Percentiles rank a stretch among this genome's conserved stretches.
These are phyloP conservation scores for Dichotomocladium elegans DNA, from an alignment of 371 early-diverging fungal species.

Conservation along the genomic window DNA sequence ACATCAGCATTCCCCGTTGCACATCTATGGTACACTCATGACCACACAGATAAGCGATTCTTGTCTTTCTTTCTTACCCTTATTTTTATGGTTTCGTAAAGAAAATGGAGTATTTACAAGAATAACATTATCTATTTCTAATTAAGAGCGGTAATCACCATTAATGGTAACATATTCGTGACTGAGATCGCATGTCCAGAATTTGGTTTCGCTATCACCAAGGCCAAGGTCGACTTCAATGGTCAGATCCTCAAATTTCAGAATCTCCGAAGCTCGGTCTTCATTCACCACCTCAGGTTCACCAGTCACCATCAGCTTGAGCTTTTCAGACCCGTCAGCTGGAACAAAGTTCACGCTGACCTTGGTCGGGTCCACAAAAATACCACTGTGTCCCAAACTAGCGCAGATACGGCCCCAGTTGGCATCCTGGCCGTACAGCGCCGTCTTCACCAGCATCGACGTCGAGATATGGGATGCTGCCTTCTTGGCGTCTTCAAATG, in stretches of 20 bases:
- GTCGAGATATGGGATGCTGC: slow-evolving; percentile 87
- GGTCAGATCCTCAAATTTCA: slow-evolving; percentile 79
- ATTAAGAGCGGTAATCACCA: slow-evolving; percentile 81
- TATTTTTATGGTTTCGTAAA: background rate
- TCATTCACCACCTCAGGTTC: slow-evolving; percentile 84
- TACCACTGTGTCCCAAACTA: slow-evolving; percentile 53
- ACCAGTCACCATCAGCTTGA: slow-evolving; percentile 77
- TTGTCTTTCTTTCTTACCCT: background rate
- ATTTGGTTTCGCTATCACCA: slow-evolving; percentile 71
- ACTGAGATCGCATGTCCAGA: slow-evolving; percentile 94
- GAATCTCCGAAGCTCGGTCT: slow-evolving; percentile 73
- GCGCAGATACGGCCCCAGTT: slow-evolving; percentile 90
- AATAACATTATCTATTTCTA: background rate
- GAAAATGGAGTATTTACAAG: background rate
- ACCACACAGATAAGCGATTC: background rate
- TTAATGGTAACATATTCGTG: slow-evolving; percentile 94
- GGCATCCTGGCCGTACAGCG: slow-evolving; percentile 93
- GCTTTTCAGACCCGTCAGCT: slow-evolving; percentile 53
- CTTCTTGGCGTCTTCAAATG: slow-evolving; percentile 75
- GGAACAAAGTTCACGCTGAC: slow-evolving; percentile 76
- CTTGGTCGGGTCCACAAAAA: slow-evolving; percentile 62
- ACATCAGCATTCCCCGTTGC: too few relatives aligned
- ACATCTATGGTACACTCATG: background rate
- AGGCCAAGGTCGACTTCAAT: slow-evolving; percentile 77
- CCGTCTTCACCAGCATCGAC: slow-evolving; percentile 92